Conservation (phyloP, 2,329 filamentous ascomycete species). For the Alternaria rosae region DNA sequence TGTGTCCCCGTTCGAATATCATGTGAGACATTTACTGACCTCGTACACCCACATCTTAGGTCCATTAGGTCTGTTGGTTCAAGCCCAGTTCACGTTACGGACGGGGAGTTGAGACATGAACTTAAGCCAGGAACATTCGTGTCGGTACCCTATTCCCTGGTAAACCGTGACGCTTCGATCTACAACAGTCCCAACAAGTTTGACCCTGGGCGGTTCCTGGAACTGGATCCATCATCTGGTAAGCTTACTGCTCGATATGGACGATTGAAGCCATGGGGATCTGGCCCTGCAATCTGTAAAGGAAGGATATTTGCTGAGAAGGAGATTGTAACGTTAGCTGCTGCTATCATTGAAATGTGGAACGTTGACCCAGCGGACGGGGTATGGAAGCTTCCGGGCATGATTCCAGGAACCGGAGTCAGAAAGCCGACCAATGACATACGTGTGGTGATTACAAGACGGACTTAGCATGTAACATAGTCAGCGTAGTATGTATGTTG, state of each 20-base stretch:
- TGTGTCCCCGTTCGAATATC: neutral
- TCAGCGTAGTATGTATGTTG: neutral
- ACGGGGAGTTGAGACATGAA: neutral
- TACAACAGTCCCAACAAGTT: conserved; percentile 11
- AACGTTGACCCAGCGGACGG: conserved; percentile 57
- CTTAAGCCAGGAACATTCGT: neutral
- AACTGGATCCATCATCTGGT: conserved; percentile 7
- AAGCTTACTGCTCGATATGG: conserved; percentile 15
- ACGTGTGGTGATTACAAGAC: neutral
- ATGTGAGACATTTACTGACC: neutral
- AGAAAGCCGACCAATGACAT: neutral
- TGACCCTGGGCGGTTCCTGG: conserved; percentile 14
- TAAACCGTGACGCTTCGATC: neutral
- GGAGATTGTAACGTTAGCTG: conserved; percentile 56
- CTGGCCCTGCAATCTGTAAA: conserved; percentile 59
- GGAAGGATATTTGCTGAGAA: conserved; percentile 48
- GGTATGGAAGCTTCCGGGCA: conserved; percentile 12
- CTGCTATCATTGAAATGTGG: conserved; percentile 63
- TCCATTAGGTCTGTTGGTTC: neutral
- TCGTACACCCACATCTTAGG: neutral
- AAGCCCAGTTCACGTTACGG: neutral
- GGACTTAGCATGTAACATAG: neutral
- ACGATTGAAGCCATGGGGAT: conserved; percentile 29
- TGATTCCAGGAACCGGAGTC: conserved; percentile 14
- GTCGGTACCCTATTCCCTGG: neutral